phyloP scores from a whole-genome alignment of 2,329 filamentous ascomycete genomes.

The Diaporthe ilicicola region DNA sequence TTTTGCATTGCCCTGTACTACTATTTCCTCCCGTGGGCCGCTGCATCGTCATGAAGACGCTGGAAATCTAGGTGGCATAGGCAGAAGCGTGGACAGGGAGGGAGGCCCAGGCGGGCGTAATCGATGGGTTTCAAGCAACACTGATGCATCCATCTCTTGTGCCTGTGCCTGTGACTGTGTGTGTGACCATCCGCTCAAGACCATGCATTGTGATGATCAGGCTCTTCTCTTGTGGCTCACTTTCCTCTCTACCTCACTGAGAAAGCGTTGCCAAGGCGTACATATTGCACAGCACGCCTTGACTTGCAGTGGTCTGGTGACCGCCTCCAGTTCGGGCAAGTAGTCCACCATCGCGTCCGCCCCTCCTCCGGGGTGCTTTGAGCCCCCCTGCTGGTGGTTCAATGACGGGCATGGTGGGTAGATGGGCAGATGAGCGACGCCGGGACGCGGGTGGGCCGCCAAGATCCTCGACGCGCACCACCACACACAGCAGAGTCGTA shows the following conservation, averaged over 20 bases:
- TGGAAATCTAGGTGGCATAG: neutral
- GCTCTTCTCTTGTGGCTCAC: no score
- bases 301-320: no score
- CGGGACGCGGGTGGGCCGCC: slow-evolving; percentile 11
- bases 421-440: neutral
- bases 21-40: neutral
- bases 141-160: neutral
- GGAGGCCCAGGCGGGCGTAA: neutral
- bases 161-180: neutral
- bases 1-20: neutral
- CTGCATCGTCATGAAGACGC: neutral
- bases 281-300: neutral
- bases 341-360: neutral
- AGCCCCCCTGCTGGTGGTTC: neutral
- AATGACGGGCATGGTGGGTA: neutral
- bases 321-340: neutral
- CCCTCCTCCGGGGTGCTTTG: neutral
- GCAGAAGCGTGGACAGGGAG: neutral
- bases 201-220: neutral
- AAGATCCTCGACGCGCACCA: neutral
- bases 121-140: neutral
- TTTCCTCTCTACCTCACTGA: neutral
- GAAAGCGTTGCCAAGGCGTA: neutral
- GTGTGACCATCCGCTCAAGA: neutral
- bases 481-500: slow-evolving; percentile 3